A percentile compares a stretch with the other conserved stretches of the same genome.
phyloP scores from a whole-genome alignment of 116 monocot species.

The Phalaenopsis hybrid region DNA sequence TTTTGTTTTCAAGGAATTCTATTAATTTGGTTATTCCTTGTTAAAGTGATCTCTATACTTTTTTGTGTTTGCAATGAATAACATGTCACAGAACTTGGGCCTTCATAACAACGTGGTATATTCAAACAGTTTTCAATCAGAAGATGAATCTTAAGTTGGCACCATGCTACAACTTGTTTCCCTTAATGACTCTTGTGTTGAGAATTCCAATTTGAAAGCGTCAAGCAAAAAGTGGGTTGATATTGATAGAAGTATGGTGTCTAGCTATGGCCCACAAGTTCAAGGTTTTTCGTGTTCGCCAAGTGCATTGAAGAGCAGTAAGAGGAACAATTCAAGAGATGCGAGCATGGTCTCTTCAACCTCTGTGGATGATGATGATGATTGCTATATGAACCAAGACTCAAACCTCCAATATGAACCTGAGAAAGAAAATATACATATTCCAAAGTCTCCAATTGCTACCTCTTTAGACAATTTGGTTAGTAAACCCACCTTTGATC shows the following conservation, averaged over 20 bases:
- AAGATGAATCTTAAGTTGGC: not conserved
- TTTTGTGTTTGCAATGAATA: constrained; percentile 6
- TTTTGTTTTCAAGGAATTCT: constrained; percentile 10
- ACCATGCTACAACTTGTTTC: not conserved
- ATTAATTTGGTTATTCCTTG: constrained; percentile 6
- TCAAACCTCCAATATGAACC: constrained; percentile 42
- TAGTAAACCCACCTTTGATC: constrained; percentile 9
- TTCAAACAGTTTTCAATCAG: not conserved
- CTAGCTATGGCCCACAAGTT: constrained; percentile 16
- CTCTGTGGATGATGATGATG: constrained; percentile 50
- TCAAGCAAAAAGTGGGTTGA: constrained; percentile 24
- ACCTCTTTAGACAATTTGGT: not conserved
- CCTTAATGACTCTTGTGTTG: not conserved
- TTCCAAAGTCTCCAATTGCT: constrained; percentile 13
- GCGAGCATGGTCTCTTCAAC: constrained; percentile 8
- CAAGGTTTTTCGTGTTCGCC: constrained; percentile 31
- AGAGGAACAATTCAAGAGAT: constrained; percentile 39
- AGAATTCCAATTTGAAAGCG: constrained; percentile 6
- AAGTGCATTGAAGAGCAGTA: constrained; percentile 50
- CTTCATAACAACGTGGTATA: not conserved
- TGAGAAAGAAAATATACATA: constrained; percentile 9
- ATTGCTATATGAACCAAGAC: constrained; percentile 37
- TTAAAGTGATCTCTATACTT: constrained; percentile 24
- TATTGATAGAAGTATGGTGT: constrained; percentile 1
- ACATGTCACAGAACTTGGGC: not conserved